Conservation (phyloP, 352 stramenopile genomes). For the Halophytophthora batemanensis region DNA sequence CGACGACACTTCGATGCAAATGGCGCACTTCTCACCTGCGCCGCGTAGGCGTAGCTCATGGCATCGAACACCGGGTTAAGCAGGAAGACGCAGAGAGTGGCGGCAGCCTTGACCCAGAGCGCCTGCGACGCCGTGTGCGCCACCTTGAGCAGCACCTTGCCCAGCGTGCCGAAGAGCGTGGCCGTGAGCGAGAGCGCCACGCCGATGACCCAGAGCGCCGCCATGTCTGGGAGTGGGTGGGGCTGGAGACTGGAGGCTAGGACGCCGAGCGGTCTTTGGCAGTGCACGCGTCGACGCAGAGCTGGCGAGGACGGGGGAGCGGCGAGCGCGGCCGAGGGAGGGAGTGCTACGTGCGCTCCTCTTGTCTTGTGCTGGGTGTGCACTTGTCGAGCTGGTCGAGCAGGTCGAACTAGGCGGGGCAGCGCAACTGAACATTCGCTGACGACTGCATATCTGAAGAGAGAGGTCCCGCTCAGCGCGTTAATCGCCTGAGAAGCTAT, state of each 20-base stretch:
- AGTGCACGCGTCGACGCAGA: no score
- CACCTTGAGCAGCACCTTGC: conserved; percentile 87
- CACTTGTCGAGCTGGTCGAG: conserved; percentile 10
- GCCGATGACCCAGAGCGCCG: conserved; percentile 66
- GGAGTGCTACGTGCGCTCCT: background rate
- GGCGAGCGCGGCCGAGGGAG: background rate
- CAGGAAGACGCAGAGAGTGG: conserved; percentile 77
- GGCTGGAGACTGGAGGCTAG: conserved; percentile 18
- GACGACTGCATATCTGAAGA: no score
- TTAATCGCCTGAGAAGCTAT: no score
- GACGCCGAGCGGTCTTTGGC: no score
- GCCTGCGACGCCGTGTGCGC: conserved; percentile 64
- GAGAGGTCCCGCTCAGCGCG: background rate
- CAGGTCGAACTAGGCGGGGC: background rate
- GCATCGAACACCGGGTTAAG: conserved; percentile 85
- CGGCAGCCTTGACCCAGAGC: conserved; percentile 56
- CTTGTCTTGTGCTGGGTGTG: conserved; percentile 1
- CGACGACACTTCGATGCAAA: background rate
- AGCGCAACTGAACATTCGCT: no score
- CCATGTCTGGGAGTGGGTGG: conserved; percentile 21
- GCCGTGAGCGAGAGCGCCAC: conserved; percentile 76
- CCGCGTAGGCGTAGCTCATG: conserved; percentile 84
- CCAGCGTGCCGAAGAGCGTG: conserved; percentile 82
- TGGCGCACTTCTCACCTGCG: conserved; percentile 43
- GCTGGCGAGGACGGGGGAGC: background rate